Evolutionary conservation across 169 alveolate genomes (phyloP).

Genomic region (Neospora caninum): DNA sequence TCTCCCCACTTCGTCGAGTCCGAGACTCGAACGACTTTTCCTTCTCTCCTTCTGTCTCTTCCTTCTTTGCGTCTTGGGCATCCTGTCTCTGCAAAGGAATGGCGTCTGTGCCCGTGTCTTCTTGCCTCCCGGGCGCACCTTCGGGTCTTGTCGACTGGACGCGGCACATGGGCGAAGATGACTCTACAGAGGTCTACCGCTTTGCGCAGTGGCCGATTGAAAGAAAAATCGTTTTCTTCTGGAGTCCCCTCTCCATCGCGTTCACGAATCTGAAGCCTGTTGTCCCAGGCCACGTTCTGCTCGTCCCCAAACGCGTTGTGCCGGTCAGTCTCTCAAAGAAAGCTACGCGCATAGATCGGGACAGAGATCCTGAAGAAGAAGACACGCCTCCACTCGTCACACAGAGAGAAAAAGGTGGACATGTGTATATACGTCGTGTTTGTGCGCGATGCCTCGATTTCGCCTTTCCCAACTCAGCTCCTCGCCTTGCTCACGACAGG

Average conservation of each 20-base stretch:
- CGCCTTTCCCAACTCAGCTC: too few relatives aligned
- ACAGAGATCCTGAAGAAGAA: not conserved
- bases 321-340: not conserved
- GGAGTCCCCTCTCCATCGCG: slow-evolving; percentile 19
- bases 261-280: slow-evolving; percentile 55
- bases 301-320: slow-evolving; percentile 29
- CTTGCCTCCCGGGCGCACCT: not conserved
- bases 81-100: not conserved
- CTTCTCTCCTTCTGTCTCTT: not conserved
- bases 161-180: not conserved
- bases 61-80: not conserved
- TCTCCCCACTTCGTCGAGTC: too few relatives aligned
- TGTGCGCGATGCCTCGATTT: too few relatives aligned
- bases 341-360: not conserved
- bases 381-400: not conserved
- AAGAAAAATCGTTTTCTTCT: slow-evolving; percentile 24
- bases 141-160: not conserved
- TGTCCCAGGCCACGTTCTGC: slow-evolving; percentile 63
- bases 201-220: slow-evolving; percentile 9
- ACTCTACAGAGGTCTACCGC: not conserved
- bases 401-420: not conserved
- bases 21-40: too few relatives aligned
- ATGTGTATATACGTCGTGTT: not conserved
- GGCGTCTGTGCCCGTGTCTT: not conserved
- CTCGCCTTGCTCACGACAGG: too few relatives aligned